These are phyloP conservation scores for Celoporthe dispersa DNA, from an alignment of 2,329 filamentous ascomycete species.

Conservation along the genomic window DNA sequence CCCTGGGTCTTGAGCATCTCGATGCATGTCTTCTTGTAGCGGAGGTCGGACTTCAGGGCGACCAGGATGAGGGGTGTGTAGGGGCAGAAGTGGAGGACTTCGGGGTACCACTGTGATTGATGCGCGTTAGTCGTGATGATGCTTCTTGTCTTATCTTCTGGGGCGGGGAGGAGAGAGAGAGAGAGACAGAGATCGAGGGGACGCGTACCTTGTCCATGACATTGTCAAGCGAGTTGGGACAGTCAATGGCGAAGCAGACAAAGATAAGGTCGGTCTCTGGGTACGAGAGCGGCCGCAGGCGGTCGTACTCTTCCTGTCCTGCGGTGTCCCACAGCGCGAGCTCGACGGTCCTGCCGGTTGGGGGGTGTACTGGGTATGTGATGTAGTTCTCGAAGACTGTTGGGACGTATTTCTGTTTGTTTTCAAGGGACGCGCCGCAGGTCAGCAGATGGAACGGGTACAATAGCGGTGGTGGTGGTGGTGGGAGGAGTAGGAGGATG, in stretches of 20 bases:
- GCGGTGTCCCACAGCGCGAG: conserved; percentile 98
- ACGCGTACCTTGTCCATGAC: conserved; percentile 91
- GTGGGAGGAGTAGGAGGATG: not conserved
- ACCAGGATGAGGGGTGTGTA: conserved; percentile 95
- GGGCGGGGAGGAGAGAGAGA: not conserved
- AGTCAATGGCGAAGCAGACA: conserved; percentile 99
- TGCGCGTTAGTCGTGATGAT: conserved; percentile 12
- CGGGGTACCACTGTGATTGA: conserved; percentile 84
- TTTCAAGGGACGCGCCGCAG: not conserved
- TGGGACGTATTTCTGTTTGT: conserved; percentile 91
- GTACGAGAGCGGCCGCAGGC: conserved; percentile 92
- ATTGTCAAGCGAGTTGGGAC: conserved; percentile 96
- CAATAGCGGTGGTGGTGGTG: not conserved
- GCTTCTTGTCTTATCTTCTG: not conserved
- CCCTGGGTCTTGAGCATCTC: conserved; percentile 98
- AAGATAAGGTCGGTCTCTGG: conserved; percentile 97
- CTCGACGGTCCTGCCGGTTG: conserved; percentile 91
- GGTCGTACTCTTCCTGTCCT: conserved; percentile 98
- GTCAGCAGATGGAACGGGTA: conserved; percentile 14
- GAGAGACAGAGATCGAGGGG: conserved; percentile 3
- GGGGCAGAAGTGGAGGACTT: conserved; percentile 98
- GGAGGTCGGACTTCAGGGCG: conserved; percentile 95
- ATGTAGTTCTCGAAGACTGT: conserved; percentile 99
- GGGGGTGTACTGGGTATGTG: conserved; percentile 88
- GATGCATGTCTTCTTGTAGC: conserved; percentile 94